phyloP scores from a whole-genome alignment of 108 stramenopile species.

The Cyclotella cryptica region DNA sequence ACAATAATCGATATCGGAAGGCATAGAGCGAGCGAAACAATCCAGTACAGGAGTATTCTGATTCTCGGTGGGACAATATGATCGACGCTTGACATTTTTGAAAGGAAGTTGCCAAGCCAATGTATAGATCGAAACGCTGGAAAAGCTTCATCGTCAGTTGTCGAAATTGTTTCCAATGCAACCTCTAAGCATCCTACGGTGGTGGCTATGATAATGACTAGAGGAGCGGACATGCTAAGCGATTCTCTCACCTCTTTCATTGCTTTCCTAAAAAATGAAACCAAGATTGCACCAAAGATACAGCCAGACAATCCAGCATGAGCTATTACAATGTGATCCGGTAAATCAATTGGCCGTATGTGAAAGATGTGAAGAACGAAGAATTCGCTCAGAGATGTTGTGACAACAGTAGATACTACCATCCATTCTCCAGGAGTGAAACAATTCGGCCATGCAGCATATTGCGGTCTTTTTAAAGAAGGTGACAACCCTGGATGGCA shows the following conservation, averaged over 20 bases:
- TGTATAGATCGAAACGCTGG: slow-evolving; percentile 7
- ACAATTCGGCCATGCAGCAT: slow-evolving; percentile 42
- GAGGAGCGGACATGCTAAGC: not conserved
- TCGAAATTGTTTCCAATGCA: slow-evolving; percentile 13
- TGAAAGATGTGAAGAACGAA: slow-evolving; percentile 18
- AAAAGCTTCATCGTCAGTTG: not conserved
- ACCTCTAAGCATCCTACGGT: slow-evolving; percentile 42
- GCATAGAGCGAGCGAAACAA: slow-evolving; percentile 11
- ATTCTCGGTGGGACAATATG: not conserved
- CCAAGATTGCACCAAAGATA: slow-evolving; percentile 26
- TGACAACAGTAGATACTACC: slow-evolving; percentile 41
- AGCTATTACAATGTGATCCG: slow-evolving; percentile 29
- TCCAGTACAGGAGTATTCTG: slow-evolving; percentile 30
- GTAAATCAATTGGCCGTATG: slow-evolving; percentile 6
- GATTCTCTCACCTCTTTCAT: not conserved
- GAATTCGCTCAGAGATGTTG: slow-evolving; percentile 40
- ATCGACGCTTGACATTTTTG: not conserved
- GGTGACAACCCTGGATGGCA: not conserved
- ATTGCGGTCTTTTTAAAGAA: not conserved
- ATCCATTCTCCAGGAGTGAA: slow-evolving; percentile 58
- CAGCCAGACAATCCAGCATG: slow-evolving; percentile 54
- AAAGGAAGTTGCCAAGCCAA: slow-evolving; percentile 38
- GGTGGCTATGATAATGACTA: slow-evolving; percentile 14
- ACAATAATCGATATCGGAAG: slow-evolving; percentile 27
- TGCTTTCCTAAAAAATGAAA: slow-evolving; percentile 9